Evolutionary conservation across 2,329 filamentous ascomycete species (phyloP), one percentile per base, ranked within the genome.

Genomic region (Xylariaceae sp.): DNA sequence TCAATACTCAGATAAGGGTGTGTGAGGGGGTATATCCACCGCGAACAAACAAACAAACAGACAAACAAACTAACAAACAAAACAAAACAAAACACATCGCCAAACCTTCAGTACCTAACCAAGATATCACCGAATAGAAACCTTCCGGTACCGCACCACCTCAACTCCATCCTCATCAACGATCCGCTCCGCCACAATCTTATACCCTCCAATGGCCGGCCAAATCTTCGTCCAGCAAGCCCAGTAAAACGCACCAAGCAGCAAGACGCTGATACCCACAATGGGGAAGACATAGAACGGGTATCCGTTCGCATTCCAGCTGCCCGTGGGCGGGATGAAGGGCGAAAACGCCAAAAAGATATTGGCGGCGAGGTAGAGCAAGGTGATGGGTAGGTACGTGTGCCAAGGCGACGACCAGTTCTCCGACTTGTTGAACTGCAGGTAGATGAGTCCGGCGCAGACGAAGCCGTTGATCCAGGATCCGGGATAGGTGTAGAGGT

Each of bases 281-380:
- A 81, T 72, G 0, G 80, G 79, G 60, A 81, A 81, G 0, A 80
- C 69, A 54, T 78, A 83, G 69, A 81, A 81, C 1, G 78, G 77
- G 41, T 81, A 81, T 0, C 76, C 75, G 9, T 76, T 72, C 0
- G 73, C 72, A 49, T 74, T 72, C 70, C 73, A 75, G 60, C 70
- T 72, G 1, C 72, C 74, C 35, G 72, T 71, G 0, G 79, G 80
- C 1, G 80, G 79, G 44, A 83, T 74, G 52, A 83, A 81, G 0
- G 80, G 80, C 0, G 80, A 77, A 0, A 80, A 39, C 2, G 74
- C 74, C 6, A 82, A 71, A 57, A 81, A 80, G 30, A 77, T 63
- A 59, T 81, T 82, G 59, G 73, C 70, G 3, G 80, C 64, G 1
- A 80, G 63, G 60, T 76, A 82, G 26, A 81, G 54, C 1, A 80